A percentile compares a stretch with the other conserved stretches of the same genome.
These are phyloP conservation scores for Umbelopsis vinacea DNA, from an alignment of 192 early-diverging fungal genomes.

Conservation along the genomic window DNA sequence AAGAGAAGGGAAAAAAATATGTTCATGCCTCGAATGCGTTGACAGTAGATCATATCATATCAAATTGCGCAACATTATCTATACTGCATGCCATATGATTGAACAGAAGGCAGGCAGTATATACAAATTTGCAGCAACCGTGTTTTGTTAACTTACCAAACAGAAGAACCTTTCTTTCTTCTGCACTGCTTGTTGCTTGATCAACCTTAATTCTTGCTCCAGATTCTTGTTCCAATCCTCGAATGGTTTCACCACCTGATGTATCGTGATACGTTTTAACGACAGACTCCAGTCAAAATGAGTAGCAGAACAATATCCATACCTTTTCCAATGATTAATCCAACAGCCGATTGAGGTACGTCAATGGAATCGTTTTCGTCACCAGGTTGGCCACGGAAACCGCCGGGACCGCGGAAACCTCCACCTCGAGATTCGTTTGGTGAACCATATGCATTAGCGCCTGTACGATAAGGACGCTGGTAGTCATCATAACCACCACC, in stretches of 20 bases:
- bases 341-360: constrained; percentile 63
- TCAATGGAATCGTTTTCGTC: constrained; percentile 56
- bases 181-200: constrained; percentile 43
- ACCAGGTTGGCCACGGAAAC: constrained; percentile 43
- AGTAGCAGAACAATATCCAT: background rate
- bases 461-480: constrained; percentile 17
- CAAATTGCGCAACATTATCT: constrained; percentile 25
- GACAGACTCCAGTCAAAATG: background rate
- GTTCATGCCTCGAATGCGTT: constrained; percentile 23
- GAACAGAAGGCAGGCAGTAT: constrained; percentile 8
- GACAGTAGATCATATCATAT: constrained; percentile 20
- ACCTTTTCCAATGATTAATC: constrained; percentile 56
- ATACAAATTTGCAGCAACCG: background rate
- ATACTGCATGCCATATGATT: background rate
- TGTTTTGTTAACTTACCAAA: constrained; percentile 42
- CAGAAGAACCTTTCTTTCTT: constrained; percentile 52
- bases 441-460: constrained; percentile 26
- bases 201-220: constrained; percentile 67
- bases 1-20: constrained; percentile 10
- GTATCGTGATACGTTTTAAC: constrained; percentile 42
- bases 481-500: constrained; percentile 27
- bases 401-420: constrained; percentile 33
- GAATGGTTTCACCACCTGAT: constrained; percentile 63
- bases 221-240: constrained; percentile 61
- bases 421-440: background rate